phyloP scores from a whole-genome alignment of 805 yeast genomes.

The Wickerhamomyces pijperi region DNA sequence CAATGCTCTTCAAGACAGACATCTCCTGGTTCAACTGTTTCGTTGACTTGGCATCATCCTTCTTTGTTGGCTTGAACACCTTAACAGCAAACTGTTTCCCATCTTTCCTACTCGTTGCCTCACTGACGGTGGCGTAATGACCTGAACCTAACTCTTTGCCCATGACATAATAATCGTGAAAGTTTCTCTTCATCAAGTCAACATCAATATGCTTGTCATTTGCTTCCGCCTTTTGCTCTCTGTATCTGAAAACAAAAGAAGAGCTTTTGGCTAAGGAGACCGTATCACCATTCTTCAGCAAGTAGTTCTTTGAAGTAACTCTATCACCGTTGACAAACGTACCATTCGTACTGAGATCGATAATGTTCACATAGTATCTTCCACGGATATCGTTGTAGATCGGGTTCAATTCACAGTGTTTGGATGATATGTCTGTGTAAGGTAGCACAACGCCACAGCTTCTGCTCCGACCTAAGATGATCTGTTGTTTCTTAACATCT shows the following conservation, averaged over 20 bases:
- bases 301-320: constrained; percentile 31
- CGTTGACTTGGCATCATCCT: constrained; percentile 27
- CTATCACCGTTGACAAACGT: constrained; percentile 50
- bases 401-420: constrained; percentile 45
- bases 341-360: constrained; percentile 53
- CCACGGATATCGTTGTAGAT: constrained; percentile 27
- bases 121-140: constrained; percentile 74
- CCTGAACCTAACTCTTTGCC: constrained; percentile 64
- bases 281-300: constrained; percentile 56
- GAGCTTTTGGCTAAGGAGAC: constrained; percentile 46
- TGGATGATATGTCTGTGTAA: constrained; percentile 56
- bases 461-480: constrained; percentile 44
- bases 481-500: background rate
- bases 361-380: constrained; percentile 29
- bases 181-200: constrained; percentile 20
- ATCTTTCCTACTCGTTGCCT: constrained; percentile 44
- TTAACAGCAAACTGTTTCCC: constrained; percentile 65
- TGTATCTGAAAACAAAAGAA: constrained; percentile 37
- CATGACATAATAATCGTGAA: constrained; percentile 38
- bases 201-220: constrained; percentile 9
- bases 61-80: constrained; percentile 49
- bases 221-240: constrained; percentile 7
- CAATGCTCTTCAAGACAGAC: constrained; percentile 48
- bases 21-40: constrained; percentile 52
- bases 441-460: constrained; percentile 42